Evolutionary conservation across 805 yeast genomes (phyloP), one percentile per base, ranked within the genome.

Genomic region (Kodamaea kaohsiungensis): DNA sequence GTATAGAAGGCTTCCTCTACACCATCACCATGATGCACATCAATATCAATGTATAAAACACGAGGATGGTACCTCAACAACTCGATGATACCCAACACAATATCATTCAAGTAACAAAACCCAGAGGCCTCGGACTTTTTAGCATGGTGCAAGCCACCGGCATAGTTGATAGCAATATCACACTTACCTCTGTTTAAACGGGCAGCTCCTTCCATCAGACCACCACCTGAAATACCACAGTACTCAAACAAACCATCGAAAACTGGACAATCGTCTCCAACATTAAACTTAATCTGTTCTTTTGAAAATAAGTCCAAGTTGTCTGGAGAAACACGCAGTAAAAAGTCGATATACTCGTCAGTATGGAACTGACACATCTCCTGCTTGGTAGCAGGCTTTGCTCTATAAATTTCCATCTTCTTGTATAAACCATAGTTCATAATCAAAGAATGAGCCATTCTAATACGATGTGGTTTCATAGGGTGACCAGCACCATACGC

Each of bases 401-500:
- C 98, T 49, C 98, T 82, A 71, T 92, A 92, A 48, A 95, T 90
- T 69, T 95, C 98, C 97, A 95, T 93, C 73, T 93, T 89, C 71
- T 92, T 91, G 76, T 95, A 92, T 51, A 95, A 80, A 1, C 98
- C 98, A 70, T 95, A 95, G 73, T 93, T 92, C 96, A 95, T 93
- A 60, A 95, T 89, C 65, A 95, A 79, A 43, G 96, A 90, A 71
- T 95, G 98, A 7, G 98, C 96, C 96, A 95, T 92, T 84, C 98
- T 88, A 75, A 95, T 91, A 67, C 99, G 85, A 71, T 93, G 98
- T 19, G 99, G 99, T 69, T 95, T 95, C 99, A 95, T 95, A 42
- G 98, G 98, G 71, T 95, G 99, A 27, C 97, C 97, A 3, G 97
- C 95, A 54, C 98, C 98, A 68, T 95, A 95, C 46, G 98, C 96